Percentiles rank a stretch among this genome's conserved stretches.
phyloP scores from a whole-genome alignment of 2,329 filamentous ascomycete species.

The Aphanocladium album region DNA sequence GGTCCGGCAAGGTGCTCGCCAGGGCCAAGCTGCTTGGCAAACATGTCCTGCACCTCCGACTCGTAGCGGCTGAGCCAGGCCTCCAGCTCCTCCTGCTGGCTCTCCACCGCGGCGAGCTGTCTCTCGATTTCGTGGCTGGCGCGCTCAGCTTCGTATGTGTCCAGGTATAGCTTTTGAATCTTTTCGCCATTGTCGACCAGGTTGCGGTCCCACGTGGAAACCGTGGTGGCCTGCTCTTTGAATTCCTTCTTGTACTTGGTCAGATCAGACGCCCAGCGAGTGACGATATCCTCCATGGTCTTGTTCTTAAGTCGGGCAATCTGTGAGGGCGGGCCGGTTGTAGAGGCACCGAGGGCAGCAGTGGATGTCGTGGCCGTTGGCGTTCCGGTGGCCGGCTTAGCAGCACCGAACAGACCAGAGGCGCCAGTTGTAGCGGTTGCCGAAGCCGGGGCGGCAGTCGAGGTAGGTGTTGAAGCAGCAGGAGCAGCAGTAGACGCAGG shows the following conservation, averaged over 20 bases:
- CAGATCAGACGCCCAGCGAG: constrained; percentile 90
- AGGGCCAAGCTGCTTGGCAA: constrained; percentile 70
- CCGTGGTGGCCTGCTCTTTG: constrained; percentile 79
- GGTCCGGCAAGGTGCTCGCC: constrained; percentile 76
- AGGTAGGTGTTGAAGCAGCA: constrained; percentile 17
- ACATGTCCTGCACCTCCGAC: constrained; percentile 82
- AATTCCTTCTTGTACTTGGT: constrained; percentile 97
- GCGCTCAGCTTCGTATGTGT: constrained; percentile 88
- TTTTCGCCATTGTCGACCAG: constrained; percentile 92
- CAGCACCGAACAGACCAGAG: constrained; percentile 28
- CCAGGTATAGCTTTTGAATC: constrained; percentile 87
- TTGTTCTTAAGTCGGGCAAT: constrained; percentile 94
- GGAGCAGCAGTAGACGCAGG: constrained; percentile 24
- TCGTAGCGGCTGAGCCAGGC: constrained; percentile 89
- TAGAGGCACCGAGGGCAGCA: constrained; percentile 62
- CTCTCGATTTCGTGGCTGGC: constrained; percentile 92
- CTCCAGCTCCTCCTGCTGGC: constrained; percentile 86
- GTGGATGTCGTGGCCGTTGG: constrained; percentile 22
- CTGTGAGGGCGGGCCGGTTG: constrained; percentile 73
- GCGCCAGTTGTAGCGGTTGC: constrained; percentile 28
- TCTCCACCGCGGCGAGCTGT: constrained; percentile 82
- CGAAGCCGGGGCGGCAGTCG: constrained; percentile 24
- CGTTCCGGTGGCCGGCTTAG: constrained; percentile 24
- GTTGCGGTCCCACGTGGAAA: constrained; percentile 86
- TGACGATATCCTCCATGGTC: constrained; percentile 98